Evolutionary conservation across 108 stramenopile genomes (phyloP), one percentile per base, ranked within the genome.

Genomic region (Cyclotella atomus): DNA sequence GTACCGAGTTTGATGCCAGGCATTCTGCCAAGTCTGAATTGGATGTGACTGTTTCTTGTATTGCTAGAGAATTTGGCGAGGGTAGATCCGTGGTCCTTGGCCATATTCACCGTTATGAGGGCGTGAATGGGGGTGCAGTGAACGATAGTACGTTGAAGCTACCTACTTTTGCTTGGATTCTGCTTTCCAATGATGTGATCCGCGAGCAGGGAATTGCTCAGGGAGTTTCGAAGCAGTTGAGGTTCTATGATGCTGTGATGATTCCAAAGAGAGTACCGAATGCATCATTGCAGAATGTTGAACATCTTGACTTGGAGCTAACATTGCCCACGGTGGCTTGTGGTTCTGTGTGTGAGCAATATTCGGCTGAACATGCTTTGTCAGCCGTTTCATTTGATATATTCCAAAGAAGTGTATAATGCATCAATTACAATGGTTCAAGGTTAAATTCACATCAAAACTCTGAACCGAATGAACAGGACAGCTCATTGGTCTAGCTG

Each of bases 21-120:
- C 46, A 55, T 55, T 43, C 33, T 19, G 59, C 71, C 17, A 36
- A 59, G 25, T 53, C 71, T 32, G 27, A 34, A 15, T 28, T 80
- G 60, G 79, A 80, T 64, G 79, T 80, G 71, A 80, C 79, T 28
- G 67, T 73, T 7, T 54, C 67, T 27, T 24, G 32, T 20, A 32
- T 24, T 41, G 50, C 34, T 21, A 55, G 33, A 28, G 33, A 10
- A 2, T 63, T 68, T 55, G 78, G 59, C 1, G 71, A 62, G 16
- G 67, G 60, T 24, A 73, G 44, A 28, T 29, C 52, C 3, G 53
- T 73, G 19, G 29, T 53, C 7, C 16, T 80, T 32, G 79, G 67
- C 1, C 73, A 73, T 46, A 66, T 73, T 53, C 79, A 68, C 47
- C 47, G 52, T 12, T 68, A 50, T 33, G 47, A 47, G 33, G 27